Percentiles rank a stretch among this genome's conserved stretches.
Conservation (phyloP, 345 rosid genomes). For the Mangifera indica region DNA sequence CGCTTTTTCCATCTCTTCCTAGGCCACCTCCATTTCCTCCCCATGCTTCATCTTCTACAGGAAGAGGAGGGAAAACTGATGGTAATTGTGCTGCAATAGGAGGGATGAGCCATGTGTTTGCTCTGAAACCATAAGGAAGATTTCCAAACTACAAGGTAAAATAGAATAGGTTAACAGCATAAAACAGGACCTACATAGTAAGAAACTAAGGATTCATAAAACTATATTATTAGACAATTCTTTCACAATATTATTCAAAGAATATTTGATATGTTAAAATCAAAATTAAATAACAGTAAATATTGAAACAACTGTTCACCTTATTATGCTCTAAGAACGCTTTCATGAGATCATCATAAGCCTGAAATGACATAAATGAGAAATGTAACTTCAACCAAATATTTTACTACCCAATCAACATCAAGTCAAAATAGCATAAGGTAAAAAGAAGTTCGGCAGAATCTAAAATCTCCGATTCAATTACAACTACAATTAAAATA, state of each 20-base stretch:
- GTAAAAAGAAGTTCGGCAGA: background rate
- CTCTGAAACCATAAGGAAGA: constrained; percentile 96
- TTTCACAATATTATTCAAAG: constrained; percentile 16
- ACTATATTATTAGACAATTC: constrained; percentile 8
- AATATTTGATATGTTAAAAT: background rate
- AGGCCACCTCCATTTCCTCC: constrained; percentile 95
- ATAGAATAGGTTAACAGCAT: constrained; percentile 9
- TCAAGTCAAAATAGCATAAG: background rate
- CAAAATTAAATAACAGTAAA: background rate
- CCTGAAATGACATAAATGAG: constrained; percentile 47
- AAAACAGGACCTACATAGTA: background rate
- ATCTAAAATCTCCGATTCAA: background rate
- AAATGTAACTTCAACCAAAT: constrained; percentile 15
- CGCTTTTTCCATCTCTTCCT: constrained; percentile 74
- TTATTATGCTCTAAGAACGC: constrained; percentile 91
- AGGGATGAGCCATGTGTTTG: constrained; percentile 96
- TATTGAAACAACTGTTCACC: constrained; percentile 38
- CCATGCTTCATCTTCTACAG: constrained; percentile 88
- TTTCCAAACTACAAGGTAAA: constrained; percentile 72
- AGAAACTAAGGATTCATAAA: background rate
- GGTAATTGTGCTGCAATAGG: constrained; percentile 76
- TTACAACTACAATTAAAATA: no score
- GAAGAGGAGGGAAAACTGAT: constrained; percentile 66
- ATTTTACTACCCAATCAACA: background rate
- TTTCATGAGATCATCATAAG: constrained; percentile 78